A percentile compares a stretch with the other conserved stretches of the same genome.
Conservation (phyloP, 352 stramenopile genomes). For the Pythium phragmitis region DNA sequence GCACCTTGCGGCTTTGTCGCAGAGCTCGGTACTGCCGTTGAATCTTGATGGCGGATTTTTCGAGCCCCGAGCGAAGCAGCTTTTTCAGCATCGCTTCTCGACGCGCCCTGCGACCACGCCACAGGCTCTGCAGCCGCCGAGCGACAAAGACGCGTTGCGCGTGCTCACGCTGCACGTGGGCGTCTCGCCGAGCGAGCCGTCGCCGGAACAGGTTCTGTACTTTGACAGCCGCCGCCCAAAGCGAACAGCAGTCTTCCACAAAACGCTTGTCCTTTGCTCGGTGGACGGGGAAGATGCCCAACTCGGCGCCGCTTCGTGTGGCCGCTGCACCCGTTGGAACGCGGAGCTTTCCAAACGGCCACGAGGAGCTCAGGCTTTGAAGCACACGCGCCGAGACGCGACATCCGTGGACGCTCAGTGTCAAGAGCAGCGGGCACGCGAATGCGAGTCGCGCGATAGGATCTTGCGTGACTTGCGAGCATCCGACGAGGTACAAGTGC, state of each 20-base stretch:
- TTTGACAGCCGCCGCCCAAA: conserved; percentile 55
- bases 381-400: conserved; percentile 58
- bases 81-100: conserved; percentile 47
- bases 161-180: conserved; percentile 36
- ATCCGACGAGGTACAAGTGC: conserved; percentile 62
- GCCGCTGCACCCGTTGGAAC: conserved; percentile 30
- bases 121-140: conserved; percentile 62
- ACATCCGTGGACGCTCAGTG: conserved; percentile 67
- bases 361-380: conserved; percentile 62
- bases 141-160: conserved; percentile 41
- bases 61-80: conserved; percentile 42
- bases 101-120: conserved; percentile 49
- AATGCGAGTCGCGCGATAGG: conserved; percentile 57
- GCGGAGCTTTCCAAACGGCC: conserved; percentile 55
- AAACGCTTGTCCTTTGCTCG: conserved; percentile 64
- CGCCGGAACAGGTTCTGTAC: conserved; percentile 67
- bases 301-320: conserved; percentile 25
- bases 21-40: conserved; percentile 63
- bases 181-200: conserved; percentile 37
- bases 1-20: conserved; percentile 28
- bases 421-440: conserved; percentile 64
- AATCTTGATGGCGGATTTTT: conserved; percentile 61
- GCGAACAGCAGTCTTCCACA: conserved; percentile 51
- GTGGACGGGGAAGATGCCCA: conserved; percentile 71
- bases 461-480: conserved; percentile 62